Percentiles rank a stretch among this genome's conserved stretches.
Conservation (phyloP, 495 filamentous ascomycete genomes). For the Aspergillus bridgeri region DNA sequence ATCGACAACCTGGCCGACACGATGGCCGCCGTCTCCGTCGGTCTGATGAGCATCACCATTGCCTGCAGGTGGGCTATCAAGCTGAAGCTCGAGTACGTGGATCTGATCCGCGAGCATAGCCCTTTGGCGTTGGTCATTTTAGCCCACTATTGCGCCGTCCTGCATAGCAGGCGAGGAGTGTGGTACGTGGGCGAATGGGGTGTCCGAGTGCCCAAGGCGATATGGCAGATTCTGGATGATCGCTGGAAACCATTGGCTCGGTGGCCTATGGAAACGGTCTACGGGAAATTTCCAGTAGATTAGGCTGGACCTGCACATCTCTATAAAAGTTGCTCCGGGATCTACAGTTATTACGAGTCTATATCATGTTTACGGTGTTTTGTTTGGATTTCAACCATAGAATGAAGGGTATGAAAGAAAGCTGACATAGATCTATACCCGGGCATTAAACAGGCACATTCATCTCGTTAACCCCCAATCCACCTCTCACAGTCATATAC, state of each 20-base stretch:
- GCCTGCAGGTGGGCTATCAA: slow-evolving; percentile 47
- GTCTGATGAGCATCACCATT: slow-evolving; percentile 25
- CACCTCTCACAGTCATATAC: slow-evolving; percentile 19
- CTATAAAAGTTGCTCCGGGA: background rate
- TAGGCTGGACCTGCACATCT: background rate
- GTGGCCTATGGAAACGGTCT: slow-evolving; percentile 34
- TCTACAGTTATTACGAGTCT: background rate
- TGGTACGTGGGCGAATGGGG: slow-evolving; percentile 52
- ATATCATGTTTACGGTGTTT: background rate
- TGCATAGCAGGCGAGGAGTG: slow-evolving; percentile 37
- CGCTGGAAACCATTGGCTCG: slow-evolving; percentile 35
- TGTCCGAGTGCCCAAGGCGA: slow-evolving; percentile 28
- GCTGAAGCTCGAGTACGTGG: slow-evolving; percentile 46
- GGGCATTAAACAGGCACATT: slow-evolving; percentile 8
- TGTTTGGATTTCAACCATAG: background rate
- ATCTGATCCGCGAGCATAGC: slow-evolving; percentile 46
- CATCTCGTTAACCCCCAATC: slow-evolving; percentile 14
- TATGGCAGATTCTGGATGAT: slow-evolving; percentile 38
- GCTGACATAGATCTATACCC: background rate
- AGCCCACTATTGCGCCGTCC: slow-evolving; percentile 44
- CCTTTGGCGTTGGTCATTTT: slow-evolving; percentile 54
- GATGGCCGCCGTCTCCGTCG: slow-evolving; percentile 25
- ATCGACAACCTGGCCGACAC: slow-evolving; percentile 35
- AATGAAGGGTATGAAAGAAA: background rate
- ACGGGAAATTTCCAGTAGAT: slow-evolving; percentile 21